Evolutionary conservation across 139 green algal genomes (phyloP).

Genomic region (Chlamydomonas sphaeroides): DNA sequence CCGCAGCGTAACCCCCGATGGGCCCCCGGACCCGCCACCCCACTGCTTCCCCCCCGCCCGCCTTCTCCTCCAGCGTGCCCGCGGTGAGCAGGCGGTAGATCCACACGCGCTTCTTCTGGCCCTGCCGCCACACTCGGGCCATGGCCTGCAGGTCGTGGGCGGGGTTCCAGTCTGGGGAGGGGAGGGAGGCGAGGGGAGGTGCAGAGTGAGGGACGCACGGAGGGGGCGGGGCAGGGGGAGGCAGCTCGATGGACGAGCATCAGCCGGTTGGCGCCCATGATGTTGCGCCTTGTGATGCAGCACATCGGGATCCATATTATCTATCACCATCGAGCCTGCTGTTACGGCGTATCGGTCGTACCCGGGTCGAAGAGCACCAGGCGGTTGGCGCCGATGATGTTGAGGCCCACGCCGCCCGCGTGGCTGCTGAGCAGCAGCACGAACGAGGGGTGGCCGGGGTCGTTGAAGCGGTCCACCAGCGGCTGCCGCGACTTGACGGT

Average conservation of each 20-base stretch:
- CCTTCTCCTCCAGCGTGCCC: constrained; percentile 98
- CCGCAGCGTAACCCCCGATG: too few species aligned
- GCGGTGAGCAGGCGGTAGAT: constrained; percentile 96
- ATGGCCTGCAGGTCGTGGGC: constrained; percentile 77
- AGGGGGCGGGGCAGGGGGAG: background rate
- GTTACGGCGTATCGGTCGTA: too few species aligned
- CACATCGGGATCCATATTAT: too few species aligned
- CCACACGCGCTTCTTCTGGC: constrained; percentile 93
- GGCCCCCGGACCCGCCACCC: too few species aligned
- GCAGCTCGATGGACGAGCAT: constrained; percentile 96
- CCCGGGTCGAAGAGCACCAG: constrained; percentile 93
- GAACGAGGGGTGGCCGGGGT: constrained; percentile 53
- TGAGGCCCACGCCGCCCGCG: constrained; percentile 91
- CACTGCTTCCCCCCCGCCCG: too few species aligned
- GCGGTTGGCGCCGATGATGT: constrained; percentile 96
- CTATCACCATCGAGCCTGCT: too few species aligned
- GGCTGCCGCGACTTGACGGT: constrained; percentile 83
- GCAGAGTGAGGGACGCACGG: background rate
- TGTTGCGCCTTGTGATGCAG: too few species aligned
- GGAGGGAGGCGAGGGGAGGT: background rate
- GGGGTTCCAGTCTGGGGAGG: constrained; percentile 89
- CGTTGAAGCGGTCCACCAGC: constrained; percentile 83
- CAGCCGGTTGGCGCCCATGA: constrained; percentile 95
- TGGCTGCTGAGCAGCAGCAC: constrained; percentile 49
- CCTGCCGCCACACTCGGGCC: constrained; percentile 89